Evolutionary conservation across 148 eudicot species (phyloP).

Genomic region (Vaccinium darrowii): DNA sequence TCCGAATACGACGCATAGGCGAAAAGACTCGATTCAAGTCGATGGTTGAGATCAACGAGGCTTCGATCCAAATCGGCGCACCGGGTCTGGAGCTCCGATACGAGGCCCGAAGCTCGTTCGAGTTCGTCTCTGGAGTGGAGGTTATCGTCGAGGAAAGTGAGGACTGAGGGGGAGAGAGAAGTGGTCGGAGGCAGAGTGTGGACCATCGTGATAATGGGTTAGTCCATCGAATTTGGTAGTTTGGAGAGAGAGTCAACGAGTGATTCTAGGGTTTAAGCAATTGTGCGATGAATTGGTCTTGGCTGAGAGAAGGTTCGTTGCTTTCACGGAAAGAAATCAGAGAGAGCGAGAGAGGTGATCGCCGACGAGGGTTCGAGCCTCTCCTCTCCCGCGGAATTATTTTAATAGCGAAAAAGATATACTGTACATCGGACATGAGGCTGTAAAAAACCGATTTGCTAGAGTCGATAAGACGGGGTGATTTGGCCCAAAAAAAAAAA

Average conservation of each 20-base stretch:
- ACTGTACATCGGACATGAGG: too few relatives aligned
- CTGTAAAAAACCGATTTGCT: too few relatives aligned
- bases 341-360: not conserved
- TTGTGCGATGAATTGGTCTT: not conserved
- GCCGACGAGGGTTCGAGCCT: not conserved
- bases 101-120: slow-evolving; percentile 41
- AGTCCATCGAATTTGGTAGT: slow-evolving; percentile 6
- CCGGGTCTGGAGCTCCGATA: slow-evolving; percentile 49
- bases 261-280: not conserved
- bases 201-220: slow-evolving; percentile 3
- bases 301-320: not conserved
- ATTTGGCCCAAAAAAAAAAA: too few relatives aligned
- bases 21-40: slow-evolving; percentile 35
- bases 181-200: slow-evolving; percentile 46
- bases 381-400: not conserved
- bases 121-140: slow-evolving; percentile 42
- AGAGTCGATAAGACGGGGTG: too few relatives aligned
- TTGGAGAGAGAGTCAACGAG: not conserved
- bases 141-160: slow-evolving; percentile 52
- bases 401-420: too few relatives aligned
- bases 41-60: slow-evolving; percentile 48
- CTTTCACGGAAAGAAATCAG: not conserved
- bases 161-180: slow-evolving; percentile 50
- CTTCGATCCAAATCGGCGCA: slow-evolving; percentile 46
- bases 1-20: slow-evolving; percentile 55